Conservation (phyloP, 1,139 yeast genomes). For the Zygosaccharomyces sapae region DNA sequence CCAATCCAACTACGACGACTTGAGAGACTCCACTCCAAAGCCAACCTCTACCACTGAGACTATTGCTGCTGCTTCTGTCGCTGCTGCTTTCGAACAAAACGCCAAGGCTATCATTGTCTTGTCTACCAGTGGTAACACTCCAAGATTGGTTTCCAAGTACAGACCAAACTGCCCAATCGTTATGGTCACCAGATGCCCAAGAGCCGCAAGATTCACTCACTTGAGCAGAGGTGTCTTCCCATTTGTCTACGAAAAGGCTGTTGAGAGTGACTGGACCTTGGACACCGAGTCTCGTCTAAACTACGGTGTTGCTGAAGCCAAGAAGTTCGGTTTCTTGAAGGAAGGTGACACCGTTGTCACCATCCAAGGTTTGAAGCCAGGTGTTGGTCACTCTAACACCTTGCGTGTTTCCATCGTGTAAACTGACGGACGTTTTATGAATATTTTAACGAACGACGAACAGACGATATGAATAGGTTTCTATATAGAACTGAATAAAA, state of each 20-base stretch:
- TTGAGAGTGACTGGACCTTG: slow-evolving; percentile 85
- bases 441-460: slow-evolving; percentile 9
- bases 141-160: slow-evolving; percentile 94
- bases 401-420: slow-evolving; percentile 62
- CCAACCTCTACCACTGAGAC: slow-evolving; percentile 96
- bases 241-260: slow-evolving; percentile 68
- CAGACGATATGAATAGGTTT: slow-evolving; percentile 11
- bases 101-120: slow-evolving; percentile 96
- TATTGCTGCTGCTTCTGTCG: slow-evolving; percentile 93
- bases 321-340: slow-evolving; percentile 76
- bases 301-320: slow-evolving; percentile 91
- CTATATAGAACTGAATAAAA: slow-evolving; percentile 8
- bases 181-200: slow-evolving; percentile 94
- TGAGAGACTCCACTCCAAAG: slow-evolving; percentile 77
- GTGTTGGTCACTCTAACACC: slow-evolving; percentile 98
- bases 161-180: slow-evolving; percentile 96
- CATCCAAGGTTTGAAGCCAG: slow-evolving; percentile 98
- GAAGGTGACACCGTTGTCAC: slow-evolving; percentile 90
- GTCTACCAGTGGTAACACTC: slow-evolving; percentile 91
- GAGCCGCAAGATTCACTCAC: slow-evolving; percentile 92
- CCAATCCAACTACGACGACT: slow-evolving; percentile 79
- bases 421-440: slow-evolving; percentile 10
- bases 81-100: slow-evolving; percentile 92
- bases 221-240: slow-evolving; percentile 99
- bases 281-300: slow-evolving; percentile 94